These are phyloP conservation scores for Ceratocystis cubensis DNA, from an alignment of 2,329 filamentous ascomycete genomes.

Conservation along the genomic window DNA sequence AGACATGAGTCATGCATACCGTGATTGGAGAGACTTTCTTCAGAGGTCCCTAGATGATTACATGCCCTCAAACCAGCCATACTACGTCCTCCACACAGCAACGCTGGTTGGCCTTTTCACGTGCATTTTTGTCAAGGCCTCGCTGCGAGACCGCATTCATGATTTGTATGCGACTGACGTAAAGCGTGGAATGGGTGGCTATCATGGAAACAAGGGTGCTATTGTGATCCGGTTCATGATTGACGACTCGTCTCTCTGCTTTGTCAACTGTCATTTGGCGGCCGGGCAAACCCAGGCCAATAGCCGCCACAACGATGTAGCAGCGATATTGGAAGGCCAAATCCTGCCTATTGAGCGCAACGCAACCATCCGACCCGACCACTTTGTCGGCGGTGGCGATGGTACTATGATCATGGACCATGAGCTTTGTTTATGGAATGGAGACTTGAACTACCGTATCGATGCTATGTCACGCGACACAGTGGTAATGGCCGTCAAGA, in stretches of 20 bases:
- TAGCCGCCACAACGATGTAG: constrained; percentile 83
- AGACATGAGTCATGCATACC: constrained; percentile 92
- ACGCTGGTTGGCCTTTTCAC: constrained; percentile 88
- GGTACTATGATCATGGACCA: constrained; percentile 92
- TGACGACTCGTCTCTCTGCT: constrained; percentile 88
- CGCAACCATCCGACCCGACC: constrained; percentile 54
- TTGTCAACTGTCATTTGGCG: constrained; percentile 94
- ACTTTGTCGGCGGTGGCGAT: constrained; percentile 83
- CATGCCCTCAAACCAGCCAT: constrained; percentile 63
- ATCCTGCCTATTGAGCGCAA: constrained; percentile 64
- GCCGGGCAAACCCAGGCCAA: constrained; percentile 85
- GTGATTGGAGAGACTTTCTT: constrained; percentile 88
- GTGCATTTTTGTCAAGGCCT: constrained; percentile 83
- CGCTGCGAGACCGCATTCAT: constrained; percentile 61
- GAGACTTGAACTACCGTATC: constrained; percentile 95
- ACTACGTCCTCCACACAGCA: constrained; percentile 75
- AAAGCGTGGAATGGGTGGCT: constrained; percentile 89
- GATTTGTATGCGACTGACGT: constrained; percentile 71
- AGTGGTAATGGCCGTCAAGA: constrained; percentile 72
- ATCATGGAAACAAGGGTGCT: constrained; percentile 94
- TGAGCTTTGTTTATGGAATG: constrained; percentile 92
- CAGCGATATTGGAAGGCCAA: constrained; percentile 70
- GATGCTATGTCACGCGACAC: constrained; percentile 92
- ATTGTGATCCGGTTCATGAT: constrained; percentile 83
- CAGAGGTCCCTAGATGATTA: constrained; percentile 70